Conservation (phyloP, 352 stramenopile genomes). For the Pseudoperonospora humuli region DNA sequence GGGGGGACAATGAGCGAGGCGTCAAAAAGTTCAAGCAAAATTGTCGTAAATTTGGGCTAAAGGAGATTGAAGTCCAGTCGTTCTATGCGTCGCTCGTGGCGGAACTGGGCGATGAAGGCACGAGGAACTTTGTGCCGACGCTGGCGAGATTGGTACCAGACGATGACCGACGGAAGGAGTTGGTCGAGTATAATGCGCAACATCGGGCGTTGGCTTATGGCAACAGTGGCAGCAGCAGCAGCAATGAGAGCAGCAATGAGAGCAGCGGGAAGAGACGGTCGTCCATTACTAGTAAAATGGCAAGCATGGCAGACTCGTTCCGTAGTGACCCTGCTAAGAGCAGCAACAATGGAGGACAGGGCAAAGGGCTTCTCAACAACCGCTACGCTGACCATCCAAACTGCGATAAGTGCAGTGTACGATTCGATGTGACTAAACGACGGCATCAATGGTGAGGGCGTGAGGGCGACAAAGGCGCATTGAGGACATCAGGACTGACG, state of each 20-base stretch:
- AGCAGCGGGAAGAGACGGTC: conserved; percentile 6
- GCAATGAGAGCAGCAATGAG: neutral
- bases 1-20: conserved; percentile 43
- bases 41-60: conserved; percentile 42
- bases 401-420: conserved; percentile 50
- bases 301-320: conserved; percentile 31
- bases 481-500: neutral
- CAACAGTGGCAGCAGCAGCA: conserved; percentile 5
- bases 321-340: conserved; percentile 26
- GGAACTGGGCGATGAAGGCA: conserved; percentile 37
- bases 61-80: conserved; percentile 42
- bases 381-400: conserved; percentile 55
- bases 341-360: conserved; percentile 5
- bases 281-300: conserved; percentile 15
- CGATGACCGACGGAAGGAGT: conserved; percentile 34
- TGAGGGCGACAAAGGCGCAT: neutral
- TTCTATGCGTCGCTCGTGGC: conserved; percentile 50
- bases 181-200: conserved; percentile 45
- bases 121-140: conserved; percentile 34
- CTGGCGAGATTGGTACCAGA: conserved; percentile 49
- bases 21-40: conserved; percentile 64
- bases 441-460: conserved; percentile 41
- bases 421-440: conserved; percentile 52
- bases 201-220: conserved; percentile 9
- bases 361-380: conserved; percentile 54